These are phyloP conservation scores for Lagenaria siceraria DNA, from an alignment of 306 rosid genomes.

Conservation along the genomic window DNA sequence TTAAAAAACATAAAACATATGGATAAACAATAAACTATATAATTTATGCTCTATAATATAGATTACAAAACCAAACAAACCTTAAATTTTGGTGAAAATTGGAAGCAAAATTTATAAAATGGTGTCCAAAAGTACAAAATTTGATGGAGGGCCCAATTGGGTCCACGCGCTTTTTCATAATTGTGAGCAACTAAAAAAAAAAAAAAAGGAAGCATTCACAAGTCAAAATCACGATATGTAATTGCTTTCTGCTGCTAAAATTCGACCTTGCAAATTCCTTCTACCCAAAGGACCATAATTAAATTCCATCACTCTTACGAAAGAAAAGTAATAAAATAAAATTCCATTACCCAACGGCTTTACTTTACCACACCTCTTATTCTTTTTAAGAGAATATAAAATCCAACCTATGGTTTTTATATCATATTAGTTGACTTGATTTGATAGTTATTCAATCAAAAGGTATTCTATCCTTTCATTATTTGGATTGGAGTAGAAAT, in stretches of 20 bases:
- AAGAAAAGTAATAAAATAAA: no score
- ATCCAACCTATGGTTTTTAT: background rate
- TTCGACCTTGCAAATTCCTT: no score
- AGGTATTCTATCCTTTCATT: no score
- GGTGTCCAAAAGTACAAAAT: background rate
- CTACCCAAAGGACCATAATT: no score
- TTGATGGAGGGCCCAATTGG: background rate
- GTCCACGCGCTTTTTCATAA: background rate
- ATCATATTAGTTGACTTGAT: background rate
- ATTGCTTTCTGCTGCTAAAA: background rate
- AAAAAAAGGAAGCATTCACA: background rate
- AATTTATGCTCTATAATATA: no score
- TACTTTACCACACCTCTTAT: background rate
- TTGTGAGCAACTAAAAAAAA: no score
- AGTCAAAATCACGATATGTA: background rate
- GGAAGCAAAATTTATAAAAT: background rate
- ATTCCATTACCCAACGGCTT: background rate
- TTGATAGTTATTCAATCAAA: background rate
- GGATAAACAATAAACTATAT: no score
- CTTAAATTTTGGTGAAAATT: no score
- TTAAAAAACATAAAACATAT: no score
- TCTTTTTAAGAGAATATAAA: background rate
- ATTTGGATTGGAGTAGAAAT: background rate
- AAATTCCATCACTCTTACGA: background rate
- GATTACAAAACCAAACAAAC: no score